Evolutionary conservation across 1,139 yeast genomes (phyloP).

Genomic region (Sporopachydermia cereana): DNA sequence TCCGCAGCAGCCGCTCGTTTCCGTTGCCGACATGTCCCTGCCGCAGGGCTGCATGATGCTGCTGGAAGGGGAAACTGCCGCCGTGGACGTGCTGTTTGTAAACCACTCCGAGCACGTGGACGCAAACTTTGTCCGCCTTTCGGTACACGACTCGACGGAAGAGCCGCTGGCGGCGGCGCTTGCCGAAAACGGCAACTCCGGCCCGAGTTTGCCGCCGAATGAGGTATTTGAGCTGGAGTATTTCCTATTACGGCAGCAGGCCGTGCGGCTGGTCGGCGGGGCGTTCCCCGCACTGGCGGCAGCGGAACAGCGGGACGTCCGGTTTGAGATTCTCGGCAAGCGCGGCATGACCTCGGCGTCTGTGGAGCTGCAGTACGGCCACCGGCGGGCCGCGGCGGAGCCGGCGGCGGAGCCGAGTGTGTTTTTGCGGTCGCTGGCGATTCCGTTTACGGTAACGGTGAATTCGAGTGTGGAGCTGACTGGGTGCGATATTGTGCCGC

Average conservation of each 20-base stretch:
- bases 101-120: slow-evolving; percentile 42
- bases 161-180: slow-evolving; percentile 45
- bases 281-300: slow-evolving; percentile 6
- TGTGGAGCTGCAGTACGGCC: slow-evolving; percentile 57
- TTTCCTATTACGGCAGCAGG: slow-evolving; percentile 44
- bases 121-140: slow-evolving; percentile 47
- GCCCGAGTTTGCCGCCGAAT: slow-evolving; percentile 33
- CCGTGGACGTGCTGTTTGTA: slow-evolving; percentile 39
- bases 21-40: slow-evolving; percentile 41
- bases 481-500: slow-evolving; percentile 60
- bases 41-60: slow-evolving; percentile 63
- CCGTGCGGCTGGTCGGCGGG: slow-evolving; percentile 27
- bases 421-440: slow-evolving; percentile 43
- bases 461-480: slow-evolving; percentile 62
- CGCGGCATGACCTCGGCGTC: slow-evolving; percentile 60
- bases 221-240: slow-evolving; percentile 73
- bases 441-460: slow-evolving; percentile 61
- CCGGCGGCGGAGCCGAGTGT: slow-evolving; percentile 17
- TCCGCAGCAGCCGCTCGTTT: slow-evolving; percentile 55
- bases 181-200: slow-evolving; percentile 23
- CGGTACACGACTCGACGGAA: slow-evolving; percentile 64
- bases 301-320: slow-evolving; percentile 24
- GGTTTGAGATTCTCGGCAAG: slow-evolving; percentile 57
- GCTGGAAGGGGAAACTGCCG: slow-evolving; percentile 62
- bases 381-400: slow-evolving; percentile 8